phyloP scores from a whole-genome alignment of 805 yeast species.

The Cyberlindnera mycetangii region DNA sequence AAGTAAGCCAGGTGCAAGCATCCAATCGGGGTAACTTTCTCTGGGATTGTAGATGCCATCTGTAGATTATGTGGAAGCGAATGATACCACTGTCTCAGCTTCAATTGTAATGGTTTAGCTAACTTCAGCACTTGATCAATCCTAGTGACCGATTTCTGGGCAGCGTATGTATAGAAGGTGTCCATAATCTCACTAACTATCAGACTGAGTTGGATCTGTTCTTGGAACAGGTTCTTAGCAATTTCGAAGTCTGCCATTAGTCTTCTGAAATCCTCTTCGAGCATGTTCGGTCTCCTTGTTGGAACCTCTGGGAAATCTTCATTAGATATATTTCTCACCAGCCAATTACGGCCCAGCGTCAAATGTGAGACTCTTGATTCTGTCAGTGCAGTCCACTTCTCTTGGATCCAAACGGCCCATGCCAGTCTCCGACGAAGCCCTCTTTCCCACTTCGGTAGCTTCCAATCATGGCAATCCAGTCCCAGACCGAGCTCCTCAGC shows the following conservation, averaged over 20 bases:
- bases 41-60: slow-evolving; percentile 54
- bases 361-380: slow-evolving; percentile 86
- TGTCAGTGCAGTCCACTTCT: slow-evolving; percentile 82
- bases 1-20: slow-evolving; percentile 81
- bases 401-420: slow-evolving; percentile 94
- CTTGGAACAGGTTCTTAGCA: slow-evolving; percentile 67
- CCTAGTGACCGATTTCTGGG: slow-evolving; percentile 51
- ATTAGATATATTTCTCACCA: slow-evolving; percentile 61
- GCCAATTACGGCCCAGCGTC: slow-evolving; percentile 72
- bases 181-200: slow-evolving; percentile 71
- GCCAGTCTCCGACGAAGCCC: slow-evolving; percentile 84
- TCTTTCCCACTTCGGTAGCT: slow-evolving; percentile 92
- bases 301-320: slow-evolving; percentile 78
- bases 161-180: slow-evolving; percentile 67
- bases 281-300: slow-evolving; percentile 20
- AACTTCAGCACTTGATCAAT: slow-evolving; percentile 65
- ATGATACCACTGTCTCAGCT: slow-evolving; percentile 73
- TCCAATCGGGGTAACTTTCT: slow-evolving; percentile 70
- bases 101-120: slow-evolving; percentile 81
- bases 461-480: slow-evolving; percentile 88
- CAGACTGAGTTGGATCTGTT: slow-evolving; percentile 61
- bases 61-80: slow-evolving; percentile 62
- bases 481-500: slow-evolving; percentile 92
- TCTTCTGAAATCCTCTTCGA: slow-evolving; percentile 22
- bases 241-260: slow-evolving; percentile 54